Base-by-base conservation (phyloP, 768 basidiomycete genomes). In the Obba rivulosa region DNA sequence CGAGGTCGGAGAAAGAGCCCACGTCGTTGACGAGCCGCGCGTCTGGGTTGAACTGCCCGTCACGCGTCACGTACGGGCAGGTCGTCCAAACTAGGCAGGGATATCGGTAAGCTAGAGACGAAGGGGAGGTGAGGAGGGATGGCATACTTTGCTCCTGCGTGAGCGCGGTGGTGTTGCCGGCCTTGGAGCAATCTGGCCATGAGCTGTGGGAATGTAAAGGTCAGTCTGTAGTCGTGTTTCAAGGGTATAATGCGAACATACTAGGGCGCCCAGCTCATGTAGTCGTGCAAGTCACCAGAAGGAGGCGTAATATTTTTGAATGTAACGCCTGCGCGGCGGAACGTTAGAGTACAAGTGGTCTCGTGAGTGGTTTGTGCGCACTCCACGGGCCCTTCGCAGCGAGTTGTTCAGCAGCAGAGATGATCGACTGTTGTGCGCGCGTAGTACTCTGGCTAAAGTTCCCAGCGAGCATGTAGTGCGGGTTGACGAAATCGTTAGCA, bases 181-280 rank as follows among this genome's bases (percentile, higher is more conserved):
- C 79, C 4, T 65, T 62, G 10, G 74, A 70, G 57, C 83, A 86
- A 58, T 84, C 70, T 0, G 83, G 81, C 82, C 83, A 83, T 62
- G 69, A 77, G 50, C 80, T 81, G 49, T 0, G 23, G n/a, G 28
- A 21, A 25, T 20, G 3, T n/a, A 10, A 3, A 11, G 13, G 24
- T 5, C 11, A n/a, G n/a, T n/a, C n/a, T n/a, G n/a, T 37, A 23
- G 43, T 10, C 8, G 42, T 24, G 48, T 4, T 40, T 42, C 34
- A 41, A 37, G 34, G 40, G 16, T 21, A 10, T 18, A 13, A 3
- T 34, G 24, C 37, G 28, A 11, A 61, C 79, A 40, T 62, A 83
- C 82, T 84, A 85, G 35, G 83, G 82, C 13, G 81, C 78, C 78
- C 79, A 83, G 59, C 81, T 83, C 75, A 84, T 71, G 58, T 81